phyloP scores from a whole-genome alignment of 495 filamentous ascomycete species.

The Patellaria atrata region DNA sequence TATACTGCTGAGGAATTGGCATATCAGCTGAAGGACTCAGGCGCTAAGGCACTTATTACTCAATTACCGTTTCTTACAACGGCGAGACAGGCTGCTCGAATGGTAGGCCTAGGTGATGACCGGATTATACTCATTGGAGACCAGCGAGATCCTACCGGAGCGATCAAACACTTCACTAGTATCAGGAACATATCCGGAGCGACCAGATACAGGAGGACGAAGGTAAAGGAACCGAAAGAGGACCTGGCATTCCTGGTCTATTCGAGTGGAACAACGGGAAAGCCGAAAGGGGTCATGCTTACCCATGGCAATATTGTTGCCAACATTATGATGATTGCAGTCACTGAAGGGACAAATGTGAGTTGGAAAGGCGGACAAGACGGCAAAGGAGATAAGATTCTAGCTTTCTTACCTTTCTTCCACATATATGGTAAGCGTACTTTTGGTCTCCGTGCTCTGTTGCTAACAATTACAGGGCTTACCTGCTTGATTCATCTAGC shows the following conservation, averaged over 20 bases:
- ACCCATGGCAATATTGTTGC: conserved; percentile 69
- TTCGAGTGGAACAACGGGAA: conserved; percentile 77
- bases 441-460: conserved; percentile 3
- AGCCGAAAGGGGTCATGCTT: conserved; percentile 89
- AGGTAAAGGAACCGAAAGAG: conserved; percentile 37
- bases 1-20: conserved; percentile 79
- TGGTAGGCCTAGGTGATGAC: conserved; percentile 48
- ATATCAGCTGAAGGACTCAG: conserved; percentile 72
- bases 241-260: conserved; percentile 64
- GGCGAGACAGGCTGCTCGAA: conserved; percentile 51
- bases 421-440: conserved; percentile 63
- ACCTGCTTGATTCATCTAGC: conserved; percentile 48
- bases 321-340: conserved; percentile 45
- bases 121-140: conserved; percentile 71
- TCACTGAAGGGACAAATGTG: conserved; percentile 45
- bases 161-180: conserved; percentile 62
- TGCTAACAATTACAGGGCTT: conserved; percentile 17
- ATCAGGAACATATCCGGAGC: conserved; percentile 46
- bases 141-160: conserved; percentile 40
- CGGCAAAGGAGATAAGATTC: conserved; percentile 51
- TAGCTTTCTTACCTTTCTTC: conserved; percentile 84
- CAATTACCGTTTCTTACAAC: conserved; percentile 45
- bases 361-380: conserved; percentile 44
- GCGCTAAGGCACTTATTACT: conserved; percentile 64
- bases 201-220: conserved; percentile 32